Evolutionary conservation across 495 filamentous ascomycete genomes (phyloP), one percentile per base, ranked within the genome.

Genomic region (Ramalina intermedia): DNA sequence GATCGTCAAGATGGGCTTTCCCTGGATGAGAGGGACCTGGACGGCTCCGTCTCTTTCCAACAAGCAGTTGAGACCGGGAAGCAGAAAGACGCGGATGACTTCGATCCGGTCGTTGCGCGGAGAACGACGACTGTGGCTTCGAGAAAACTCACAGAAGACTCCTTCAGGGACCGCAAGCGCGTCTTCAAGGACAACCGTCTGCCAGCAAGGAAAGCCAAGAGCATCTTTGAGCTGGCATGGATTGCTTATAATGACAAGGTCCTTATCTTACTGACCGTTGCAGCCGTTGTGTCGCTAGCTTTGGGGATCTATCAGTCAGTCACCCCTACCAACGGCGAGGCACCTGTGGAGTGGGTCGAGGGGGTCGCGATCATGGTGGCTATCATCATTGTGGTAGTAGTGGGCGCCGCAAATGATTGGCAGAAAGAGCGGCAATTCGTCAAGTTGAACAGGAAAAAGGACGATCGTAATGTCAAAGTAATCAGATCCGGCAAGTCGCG

Each of bases 201-300:
- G 11, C 86, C 86, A 0, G 77, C 78, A 52, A 76, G 75, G 52
- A 87, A 85, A 58, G 60, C 79, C 9, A 88, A 87, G 56, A 75
- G 71, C 24, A 79, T 91, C 43, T 77, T 81, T 54, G 66, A 76
- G 55, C 65, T 89, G 17, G 81, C 85, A 37, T 91, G 84, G 84
- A 81, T 84, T 57, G 84, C 85, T 3, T 85, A 83, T 55, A 84
- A 87, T 43, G 86, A 93, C 62, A 88, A 87, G 52, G 81, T 91
- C 18, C 63, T 91, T 14, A 82, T 89, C 43, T 64, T 94, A 6
- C 68, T 95, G 47, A 84, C 84, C 1, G 65, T 80, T 41, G 87
- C 88, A 4, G 89, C 87, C 6, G 69, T 79, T 24, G 76, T 95
- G 35, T 93, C 88, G 5, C 69, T 95, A n/a, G 84, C 80, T 1